Percentiles rank a stretch among this genome's conserved stretches.
Evolutionary conservation across 345 rosid genomes (phyloP).

Genomic region (Citrus glauca): DNA sequence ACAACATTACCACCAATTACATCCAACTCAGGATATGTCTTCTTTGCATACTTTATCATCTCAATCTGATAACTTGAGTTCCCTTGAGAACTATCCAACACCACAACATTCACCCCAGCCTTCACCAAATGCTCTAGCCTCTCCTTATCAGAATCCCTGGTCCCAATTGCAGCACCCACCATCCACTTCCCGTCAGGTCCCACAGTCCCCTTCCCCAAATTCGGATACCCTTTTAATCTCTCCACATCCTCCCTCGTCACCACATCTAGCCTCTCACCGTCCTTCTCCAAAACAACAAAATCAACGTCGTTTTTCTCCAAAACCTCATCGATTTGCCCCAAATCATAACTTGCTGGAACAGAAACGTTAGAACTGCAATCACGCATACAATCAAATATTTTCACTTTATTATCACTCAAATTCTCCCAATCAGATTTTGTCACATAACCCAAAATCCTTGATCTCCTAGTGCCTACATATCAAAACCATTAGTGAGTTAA

Average conservation of each 20-base stretch:
- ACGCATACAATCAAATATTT: slow-evolving; percentile 54
- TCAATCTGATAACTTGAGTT: slow-evolving; percentile 85
- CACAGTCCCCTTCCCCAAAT: slow-evolving; percentile 53
- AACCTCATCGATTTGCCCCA: slow-evolving; percentile 41
- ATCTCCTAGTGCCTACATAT: slow-evolving; percentile 37
- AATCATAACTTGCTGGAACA: slow-evolving; percentile 52
- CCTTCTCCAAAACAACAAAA: slow-evolving; percentile 55
- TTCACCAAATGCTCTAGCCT: slow-evolving; percentile 73
- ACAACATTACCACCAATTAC: slow-evolving; percentile 93
- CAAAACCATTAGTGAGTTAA: not conserved
- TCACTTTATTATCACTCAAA: slow-evolving; percentile 49
- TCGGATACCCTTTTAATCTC: slow-evolving; percentile 73
- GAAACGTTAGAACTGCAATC: slow-evolving; percentile 34
- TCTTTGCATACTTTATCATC: slow-evolving; percentile 75
- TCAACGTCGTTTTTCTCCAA: slow-evolving; percentile 44
- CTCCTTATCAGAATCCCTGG: slow-evolving; percentile 73
- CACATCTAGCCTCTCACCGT: slow-evolving; percentile 62
- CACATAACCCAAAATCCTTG: slow-evolving; percentile 60
- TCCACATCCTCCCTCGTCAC: slow-evolving; percentile 64
- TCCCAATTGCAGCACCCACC: slow-evolving; percentile 93
- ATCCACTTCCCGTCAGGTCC: slow-evolving; percentile 82
- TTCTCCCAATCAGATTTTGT: slow-evolving; percentile 51
- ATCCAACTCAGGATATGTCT: slow-evolving; percentile 65
- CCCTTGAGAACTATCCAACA: slow-evolving; percentile 92
- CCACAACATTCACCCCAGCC: slow-evolving; percentile 64